Evolutionary conservation across 1,284 basidiomycete species (phyloP).

Genomic region (Athelia psychrophila): DNA sequence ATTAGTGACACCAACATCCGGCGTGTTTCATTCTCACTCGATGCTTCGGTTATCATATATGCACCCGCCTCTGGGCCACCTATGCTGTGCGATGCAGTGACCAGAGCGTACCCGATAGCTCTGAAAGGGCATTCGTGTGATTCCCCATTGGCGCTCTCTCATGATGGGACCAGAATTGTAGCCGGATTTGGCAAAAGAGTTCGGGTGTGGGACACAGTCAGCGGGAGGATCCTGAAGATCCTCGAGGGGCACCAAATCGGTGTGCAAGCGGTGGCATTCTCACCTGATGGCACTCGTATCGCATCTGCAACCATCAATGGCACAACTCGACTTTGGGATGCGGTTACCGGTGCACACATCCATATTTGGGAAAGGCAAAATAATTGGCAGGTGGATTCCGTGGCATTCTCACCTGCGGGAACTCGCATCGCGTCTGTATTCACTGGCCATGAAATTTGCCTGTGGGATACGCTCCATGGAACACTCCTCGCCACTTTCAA

Average conservation of each 20-base stretch:
- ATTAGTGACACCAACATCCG: neutral
- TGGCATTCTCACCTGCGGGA: conserved; percentile 12
- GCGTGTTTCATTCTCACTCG: neutral
- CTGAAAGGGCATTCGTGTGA: neutral
- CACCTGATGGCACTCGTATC: conserved; percentile 11
- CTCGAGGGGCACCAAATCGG: conserved; percentile 7
- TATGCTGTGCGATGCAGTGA: neutral
- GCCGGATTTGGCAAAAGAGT: neutral
- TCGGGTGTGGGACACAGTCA: neutral
- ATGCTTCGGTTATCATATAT: neutral
- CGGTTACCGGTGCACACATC: conserved; percentile 6
- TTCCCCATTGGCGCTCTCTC: neutral
- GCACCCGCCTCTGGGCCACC: neutral
- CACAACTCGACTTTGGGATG: conserved; percentile 14
- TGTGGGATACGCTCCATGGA: conserved; percentile 10
- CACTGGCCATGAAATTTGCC: conserved; percentile 8
- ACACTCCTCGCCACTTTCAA: neutral
- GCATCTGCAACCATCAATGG: conserved; percentile 12
- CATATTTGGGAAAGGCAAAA: conserved; percentile 5
- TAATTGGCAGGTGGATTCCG: conserved; percentile 6
- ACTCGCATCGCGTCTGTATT: conserved; percentile 10
- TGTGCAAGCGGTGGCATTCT: conserved; percentile 14
- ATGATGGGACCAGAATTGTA: neutral
- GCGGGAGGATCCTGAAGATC: neutral
- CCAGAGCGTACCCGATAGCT: neutral